Base-by-base conservation (phyloP, 208 protist species). In the Entamoeba invadens region DNA sequence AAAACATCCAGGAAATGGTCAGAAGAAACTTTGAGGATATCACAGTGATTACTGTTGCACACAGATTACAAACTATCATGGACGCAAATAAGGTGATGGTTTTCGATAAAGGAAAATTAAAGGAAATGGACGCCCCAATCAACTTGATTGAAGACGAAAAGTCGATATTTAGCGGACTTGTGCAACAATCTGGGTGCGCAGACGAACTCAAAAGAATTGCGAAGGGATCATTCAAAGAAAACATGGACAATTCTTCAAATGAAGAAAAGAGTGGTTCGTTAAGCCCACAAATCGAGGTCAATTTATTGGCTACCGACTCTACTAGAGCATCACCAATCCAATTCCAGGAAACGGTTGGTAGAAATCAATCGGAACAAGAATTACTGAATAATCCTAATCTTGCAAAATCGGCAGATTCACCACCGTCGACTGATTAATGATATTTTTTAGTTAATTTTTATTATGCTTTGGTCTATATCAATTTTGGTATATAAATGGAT, bases 1-100 rank as follows among this genome's bases (percentile, higher is more conserved):
- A 42, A 45, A 38, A 45, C 16, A 94, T 95, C 42, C 94, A 95
- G 44, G 38, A 50, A 5, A 92, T 50, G 5, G 91, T 95, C 72
- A n/a, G 94, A 47, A 92, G 92, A 35, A 10, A 72, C 5, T 93
- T 95, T 16, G 51, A 50, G 18, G 91, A 92, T n/a, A 38, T 2
- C 38, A 95, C 95, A 14, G 46, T 95, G 1, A 45, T 95, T 4
- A 93, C 93, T 45, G 94, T 95, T 87, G 95, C 95, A 12, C 95
- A 95, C 45, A 45, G 95, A 87, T 68, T 95, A 31, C 21, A 94
- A 57, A 95, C 92, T 46, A 91, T 95, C 44, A 95, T 95, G 50
- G 93, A 97, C 93, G 97, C 95, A 93, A 96, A 98, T 94, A 96
- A 96, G 16, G 96, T 98, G 38, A 95, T 98, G 16, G 95, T 97